phyloP scores from a whole-genome alignment of 148 eudicot species.

The Arctostaphylos glauca region DNA sequence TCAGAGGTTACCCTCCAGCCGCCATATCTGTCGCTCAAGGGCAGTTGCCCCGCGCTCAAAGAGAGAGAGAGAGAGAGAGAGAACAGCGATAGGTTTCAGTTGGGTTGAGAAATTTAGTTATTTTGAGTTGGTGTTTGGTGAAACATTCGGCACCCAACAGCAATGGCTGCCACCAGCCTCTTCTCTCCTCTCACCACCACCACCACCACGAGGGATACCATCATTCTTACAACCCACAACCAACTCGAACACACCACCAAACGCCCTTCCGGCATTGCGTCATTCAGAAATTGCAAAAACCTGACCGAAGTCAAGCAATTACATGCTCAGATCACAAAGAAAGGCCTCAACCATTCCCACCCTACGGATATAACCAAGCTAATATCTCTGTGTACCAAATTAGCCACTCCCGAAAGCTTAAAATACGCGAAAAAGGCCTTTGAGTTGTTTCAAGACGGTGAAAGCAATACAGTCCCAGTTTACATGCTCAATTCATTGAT shows the following conservation, averaged over 20 bases:
- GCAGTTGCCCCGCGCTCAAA: no score
- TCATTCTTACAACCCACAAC: not conserved
- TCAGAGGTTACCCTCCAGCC: no score
- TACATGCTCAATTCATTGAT: conserved; percentile 37
- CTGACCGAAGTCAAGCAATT: conserved; percentile 29
- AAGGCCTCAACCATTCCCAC: conserved; percentile 13
- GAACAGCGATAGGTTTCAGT: not conserved
- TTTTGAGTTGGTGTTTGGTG: not conserved
- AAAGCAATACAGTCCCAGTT: not conserved
- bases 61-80: no score
- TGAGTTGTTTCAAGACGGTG: conserved; percentile 3
- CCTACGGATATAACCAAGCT: conserved; percentile 17
- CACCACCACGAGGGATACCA: not conserved
- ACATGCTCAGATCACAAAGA: conserved; percentile 31
- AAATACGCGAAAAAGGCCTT: conserved; percentile 32
- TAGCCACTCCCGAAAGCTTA: conserved; percentile 32
- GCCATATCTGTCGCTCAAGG: no score
- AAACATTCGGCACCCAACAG: not conserved
- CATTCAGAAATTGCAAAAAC: conserved; percentile 28
- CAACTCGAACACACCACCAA: conserved; percentile 8
- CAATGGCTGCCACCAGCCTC: conserved; percentile 10
- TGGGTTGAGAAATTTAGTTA: not conserved
- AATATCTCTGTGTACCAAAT: conserved; percentile 26
- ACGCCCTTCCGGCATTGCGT: conserved; percentile 11
- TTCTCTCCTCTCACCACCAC: conserved; percentile 10